Evolutionary conservation across 2,329 filamentous ascomycete genomes (phyloP).

Genomic region (Ophiostoma fasciatum): DNA sequence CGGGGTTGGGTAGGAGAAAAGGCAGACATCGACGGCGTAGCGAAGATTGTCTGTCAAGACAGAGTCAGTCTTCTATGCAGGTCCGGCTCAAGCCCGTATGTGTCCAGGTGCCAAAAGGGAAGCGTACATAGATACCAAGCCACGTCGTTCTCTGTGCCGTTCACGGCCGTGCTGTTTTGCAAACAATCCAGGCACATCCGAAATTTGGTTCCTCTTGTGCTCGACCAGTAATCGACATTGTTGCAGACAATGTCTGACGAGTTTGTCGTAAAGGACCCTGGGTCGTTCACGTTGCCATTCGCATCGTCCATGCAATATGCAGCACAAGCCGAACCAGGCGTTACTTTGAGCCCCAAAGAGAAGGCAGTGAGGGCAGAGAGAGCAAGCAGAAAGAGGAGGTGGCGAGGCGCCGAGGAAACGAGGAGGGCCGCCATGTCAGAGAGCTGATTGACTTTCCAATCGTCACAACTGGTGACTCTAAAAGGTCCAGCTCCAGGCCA

Average conservation of each 20-base stretch:
- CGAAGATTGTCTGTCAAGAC: slow-evolving; percentile 30
- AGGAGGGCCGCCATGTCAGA: neutral
- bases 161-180: slow-evolving; percentile 27
- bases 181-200: slow-evolving; percentile 32
- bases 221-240: slow-evolving; percentile 24
- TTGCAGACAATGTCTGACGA: slow-evolving; percentile 31
- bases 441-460: neutral
- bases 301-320: slow-evolving; percentile 28
- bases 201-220: slow-evolving; percentile 27
- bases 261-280: slow-evolving; percentile 25
- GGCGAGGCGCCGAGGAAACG: neutral
- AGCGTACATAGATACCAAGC: slow-evolving; percentile 33
- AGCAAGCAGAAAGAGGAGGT: neutral
- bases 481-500: no score
- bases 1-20: slow-evolving; percentile 23
- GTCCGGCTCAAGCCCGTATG: neutral
- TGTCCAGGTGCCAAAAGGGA: neutral
- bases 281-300: slow-evolving; percentile 19
- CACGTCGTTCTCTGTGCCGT: slow-evolving; percentile 25
- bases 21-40: slow-evolving; percentile 31
- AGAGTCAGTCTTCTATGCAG: no score
- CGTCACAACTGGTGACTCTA: no score
- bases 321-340: slow-evolving; percentile 36
- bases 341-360: slow-evolving; percentile 26
- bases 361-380: no score